A percentile compares a stretch with the other conserved stretches of the same genome.
These are phyloP conservation scores for Penicillium sp. DNA, from an alignment of 2,329 filamentous ascomycete genomes.

Conservation along the genomic window DNA sequence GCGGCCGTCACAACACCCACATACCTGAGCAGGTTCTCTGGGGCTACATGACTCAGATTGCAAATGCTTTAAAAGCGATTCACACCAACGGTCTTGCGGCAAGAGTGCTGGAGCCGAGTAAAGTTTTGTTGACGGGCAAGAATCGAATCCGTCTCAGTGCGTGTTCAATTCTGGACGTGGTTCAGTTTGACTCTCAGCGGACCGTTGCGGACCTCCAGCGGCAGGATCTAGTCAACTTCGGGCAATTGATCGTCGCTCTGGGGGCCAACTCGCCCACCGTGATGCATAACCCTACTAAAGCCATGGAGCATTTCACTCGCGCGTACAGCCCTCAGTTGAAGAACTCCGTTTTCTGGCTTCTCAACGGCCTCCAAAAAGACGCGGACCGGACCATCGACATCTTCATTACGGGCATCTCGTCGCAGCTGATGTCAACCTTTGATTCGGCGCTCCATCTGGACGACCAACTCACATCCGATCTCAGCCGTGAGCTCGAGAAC, in stretches of 20 bases:
- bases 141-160: conserved; percentile 85
- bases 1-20: conserved; percentile 49
- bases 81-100: conserved; percentile 80
- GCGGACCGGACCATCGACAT: conserved; percentile 71
- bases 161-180: conserved; percentile 85
- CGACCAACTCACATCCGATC: conserved; percentile 69
- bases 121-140: conserved; percentile 86
- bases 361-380: conserved; percentile 62
- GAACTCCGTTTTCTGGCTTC: conserved; percentile 77
- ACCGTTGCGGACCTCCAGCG: conserved; percentile 75
- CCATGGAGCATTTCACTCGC: conserved; percentile 72
- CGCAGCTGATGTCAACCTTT: conserved; percentile 71
- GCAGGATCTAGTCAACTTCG: conserved; percentile 82
- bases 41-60: conserved; percentile 89
- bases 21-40: conserved; percentile 76
- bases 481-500: conserved; percentile 84
- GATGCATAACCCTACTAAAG: conserved; percentile 63
- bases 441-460: conserved; percentile 76
- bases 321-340: conserved; percentile 76
- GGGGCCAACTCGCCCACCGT: conserved; percentile 65
- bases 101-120: conserved; percentile 79
- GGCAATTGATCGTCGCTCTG: conserved; percentile 77
- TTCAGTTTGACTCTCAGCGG: conserved; percentile 72
- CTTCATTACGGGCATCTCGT: conserved; percentile 74
- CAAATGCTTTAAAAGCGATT: conserved; percentile 81